A percentile compares a stretch with the other conserved stretches of the same genome.
Conservation (phyloP, 1,284 basidiomycete genomes). For the Marasmius tenuissimus region DNA sequence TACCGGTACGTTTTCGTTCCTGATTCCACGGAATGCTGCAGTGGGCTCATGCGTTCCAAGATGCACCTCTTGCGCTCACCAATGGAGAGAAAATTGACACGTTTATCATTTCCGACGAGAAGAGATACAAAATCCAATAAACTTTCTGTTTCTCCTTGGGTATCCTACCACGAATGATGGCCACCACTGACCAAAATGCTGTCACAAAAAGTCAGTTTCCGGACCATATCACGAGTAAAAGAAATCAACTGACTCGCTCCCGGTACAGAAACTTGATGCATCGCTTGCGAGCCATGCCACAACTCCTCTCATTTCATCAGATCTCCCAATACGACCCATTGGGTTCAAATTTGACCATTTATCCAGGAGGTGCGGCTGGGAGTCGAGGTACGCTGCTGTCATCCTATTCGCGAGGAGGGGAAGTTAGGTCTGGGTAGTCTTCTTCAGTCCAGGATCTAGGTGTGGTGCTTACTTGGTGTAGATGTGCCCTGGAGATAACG, state of each 20-base stretch:
- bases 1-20: neutral
- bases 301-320: constrained; percentile 80
- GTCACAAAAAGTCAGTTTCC: constrained; percentile 1
- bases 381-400: constrained; percentile 77
- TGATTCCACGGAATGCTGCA: neutral
- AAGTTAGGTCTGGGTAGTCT: neutral
- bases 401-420: constrained; percentile 43
- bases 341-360: constrained; percentile 81
- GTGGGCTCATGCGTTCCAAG: constrained; percentile 26
- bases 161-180: constrained; percentile 62
- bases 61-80: constrained; percentile 55
- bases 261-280: constrained; percentile 75
- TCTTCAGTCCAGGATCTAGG: neutral
- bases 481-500: constrained; percentile 77
- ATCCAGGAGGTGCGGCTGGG: constrained; percentile 62
- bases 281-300: constrained; percentile 80
- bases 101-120: neutral
- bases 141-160: neutral
- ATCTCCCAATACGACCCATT: constrained; percentile 70
- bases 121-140: neutral
- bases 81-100: constrained; percentile 61
- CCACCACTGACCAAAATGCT: constrained; percentile 74
- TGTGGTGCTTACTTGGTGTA: constrained; percentile 58
- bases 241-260: constrained; percentile 62
- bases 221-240: constrained; percentile 5